Conservation (phyloP, 495 filamentous ascomycete genomes). For the Chaetomium cochliodes region DNA sequence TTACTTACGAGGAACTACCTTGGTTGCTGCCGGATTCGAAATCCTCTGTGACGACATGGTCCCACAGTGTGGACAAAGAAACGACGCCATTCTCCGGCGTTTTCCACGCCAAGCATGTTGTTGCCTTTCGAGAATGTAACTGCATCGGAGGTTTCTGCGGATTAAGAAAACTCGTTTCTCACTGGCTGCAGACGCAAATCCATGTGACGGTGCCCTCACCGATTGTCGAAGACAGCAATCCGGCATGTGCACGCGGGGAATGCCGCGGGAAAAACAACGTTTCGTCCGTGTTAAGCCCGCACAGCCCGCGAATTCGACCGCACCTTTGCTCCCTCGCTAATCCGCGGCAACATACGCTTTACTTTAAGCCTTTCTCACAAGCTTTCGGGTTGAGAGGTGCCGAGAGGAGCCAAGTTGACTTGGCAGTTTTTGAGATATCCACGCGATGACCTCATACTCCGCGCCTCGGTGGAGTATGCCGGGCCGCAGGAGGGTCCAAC, state of each 20-base stretch:
- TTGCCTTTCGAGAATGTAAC: not conserved
- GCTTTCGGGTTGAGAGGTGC: slow-evolving; percentile 5
- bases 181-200: not conserved
- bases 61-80: slow-evolving; percentile 5
- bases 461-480: slow-evolving; percentile 7
- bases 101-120: slow-evolving; percentile 7
- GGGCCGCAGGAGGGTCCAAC: slow-evolving; percentile 6
- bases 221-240: not conserved
- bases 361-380: not conserved
- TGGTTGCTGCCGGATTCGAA: not conserved
- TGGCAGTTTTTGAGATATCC: slow-evolving; percentile 5
- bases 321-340: no score
- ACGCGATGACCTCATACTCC: slow-evolving; percentile 20
- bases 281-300: no score
- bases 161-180: slow-evolving; percentile 2
- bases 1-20: no score
- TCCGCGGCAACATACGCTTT: no score
- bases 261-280: not conserved
- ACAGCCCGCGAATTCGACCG: no score
- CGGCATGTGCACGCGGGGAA: not conserved
- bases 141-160: slow-evolving; percentile 4
- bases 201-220: not conserved
- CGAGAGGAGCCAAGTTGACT: slow-evolving; percentile 5
- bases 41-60: slow-evolving; percentile 11
- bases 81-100: slow-evolving; percentile 6